Conservation (phyloP, 345 rosid species). For the Rubroshorea leprosula region DNA sequence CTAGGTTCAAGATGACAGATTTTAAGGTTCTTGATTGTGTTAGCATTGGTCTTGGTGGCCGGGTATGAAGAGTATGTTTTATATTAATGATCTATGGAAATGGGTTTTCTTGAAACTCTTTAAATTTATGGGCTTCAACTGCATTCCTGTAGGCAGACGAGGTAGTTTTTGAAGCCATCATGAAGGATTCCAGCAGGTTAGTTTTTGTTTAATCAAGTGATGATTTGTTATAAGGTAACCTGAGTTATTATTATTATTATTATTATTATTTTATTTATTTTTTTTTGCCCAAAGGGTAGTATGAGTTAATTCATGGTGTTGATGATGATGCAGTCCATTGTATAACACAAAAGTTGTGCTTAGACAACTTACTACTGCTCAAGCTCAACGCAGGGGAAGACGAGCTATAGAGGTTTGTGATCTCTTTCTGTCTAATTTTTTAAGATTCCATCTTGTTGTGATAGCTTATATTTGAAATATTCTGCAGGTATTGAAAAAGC, state of each 20-base stretch:
- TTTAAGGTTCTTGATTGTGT: constrained; percentile 70
- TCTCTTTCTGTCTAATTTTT: not conserved
- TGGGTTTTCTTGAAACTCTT: not conserved
- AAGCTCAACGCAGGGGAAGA: constrained; percentile 83
- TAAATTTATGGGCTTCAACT: not conserved
- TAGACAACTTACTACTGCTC: constrained; percentile 55
- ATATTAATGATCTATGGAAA: not conserved
- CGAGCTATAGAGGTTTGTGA: constrained; percentile 77
- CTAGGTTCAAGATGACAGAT: constrained; percentile 72
- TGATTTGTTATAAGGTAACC: constrained; percentile 4
- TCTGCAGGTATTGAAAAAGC: constrained; percentile 75
- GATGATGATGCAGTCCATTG: constrained; percentile 62
- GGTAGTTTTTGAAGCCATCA: constrained; percentile 76
- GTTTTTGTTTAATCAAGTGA: constrained; percentile 17
- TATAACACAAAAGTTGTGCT: constrained; percentile 78
- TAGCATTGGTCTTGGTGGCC: constrained; percentile 80
- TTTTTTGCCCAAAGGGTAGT: too few species aligned
- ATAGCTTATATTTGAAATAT: constrained; percentile 12
- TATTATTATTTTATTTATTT: too few species aligned
- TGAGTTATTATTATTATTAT: too few species aligned
- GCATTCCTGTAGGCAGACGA: constrained; percentile 63
- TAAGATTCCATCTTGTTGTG: constrained; percentile 1
- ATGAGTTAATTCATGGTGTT: constrained; percentile 20
- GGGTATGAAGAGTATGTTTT: constrained; percentile 42
- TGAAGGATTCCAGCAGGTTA: constrained; percentile 63